Evolutionary conservation across 2,329 filamentous ascomycete genomes (phyloP).

Genomic region (Lachnellula hyalina): DNA sequence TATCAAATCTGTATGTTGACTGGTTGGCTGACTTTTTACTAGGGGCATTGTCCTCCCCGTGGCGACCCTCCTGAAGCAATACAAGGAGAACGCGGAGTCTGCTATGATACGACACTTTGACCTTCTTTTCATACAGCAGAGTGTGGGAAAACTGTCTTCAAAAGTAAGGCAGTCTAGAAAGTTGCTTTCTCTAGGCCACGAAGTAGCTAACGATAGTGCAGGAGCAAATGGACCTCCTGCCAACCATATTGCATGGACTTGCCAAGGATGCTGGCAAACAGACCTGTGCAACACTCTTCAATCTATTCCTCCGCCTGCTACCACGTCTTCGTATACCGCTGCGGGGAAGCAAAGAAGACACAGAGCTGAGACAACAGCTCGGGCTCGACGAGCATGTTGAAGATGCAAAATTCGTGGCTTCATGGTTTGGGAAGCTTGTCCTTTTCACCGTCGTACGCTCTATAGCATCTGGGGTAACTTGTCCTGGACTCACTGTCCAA

Average conservation of each 20-base stretch:
- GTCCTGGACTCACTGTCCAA: slow-evolving; percentile 55
- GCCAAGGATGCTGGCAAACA: slow-evolving; percentile 51
- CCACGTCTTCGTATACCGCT: slow-evolving; percentile 66
- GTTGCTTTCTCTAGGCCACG: not conserved
- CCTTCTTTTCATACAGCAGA: slow-evolving; percentile 83
- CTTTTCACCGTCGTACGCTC: slow-evolving; percentile 51
- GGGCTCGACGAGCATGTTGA: slow-evolving; percentile 55
- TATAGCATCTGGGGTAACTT: slow-evolving; percentile 30
- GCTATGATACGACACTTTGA: slow-evolving; percentile 82
- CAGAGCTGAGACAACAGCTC: slow-evolving; percentile 58
- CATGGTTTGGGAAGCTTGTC: slow-evolving; percentile 72
- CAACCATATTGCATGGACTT: slow-evolving; percentile 63
- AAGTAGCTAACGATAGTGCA: slow-evolving; percentile 31
- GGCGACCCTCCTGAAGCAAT: slow-evolving; percentile 77
- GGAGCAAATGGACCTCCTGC: slow-evolving; percentile 69
- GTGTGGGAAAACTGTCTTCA: slow-evolving; percentile 55
- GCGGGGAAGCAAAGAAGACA: slow-evolving; percentile 74
- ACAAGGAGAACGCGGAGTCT: slow-evolving; percentile 66
- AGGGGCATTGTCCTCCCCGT: slow-evolving; percentile 71
- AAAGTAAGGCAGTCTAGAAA: slow-evolving; percentile 32
- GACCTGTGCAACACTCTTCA: slow-evolving; percentile 64
- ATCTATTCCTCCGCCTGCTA: slow-evolving; percentile 73
- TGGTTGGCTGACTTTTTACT: slow-evolving; percentile 6
- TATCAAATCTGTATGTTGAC: slow-evolving; percentile 7
- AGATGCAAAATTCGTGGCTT: slow-evolving; percentile 70